Conservation (phyloP, 306 rosid genomes). For the Cucumis hystrix region DNA sequence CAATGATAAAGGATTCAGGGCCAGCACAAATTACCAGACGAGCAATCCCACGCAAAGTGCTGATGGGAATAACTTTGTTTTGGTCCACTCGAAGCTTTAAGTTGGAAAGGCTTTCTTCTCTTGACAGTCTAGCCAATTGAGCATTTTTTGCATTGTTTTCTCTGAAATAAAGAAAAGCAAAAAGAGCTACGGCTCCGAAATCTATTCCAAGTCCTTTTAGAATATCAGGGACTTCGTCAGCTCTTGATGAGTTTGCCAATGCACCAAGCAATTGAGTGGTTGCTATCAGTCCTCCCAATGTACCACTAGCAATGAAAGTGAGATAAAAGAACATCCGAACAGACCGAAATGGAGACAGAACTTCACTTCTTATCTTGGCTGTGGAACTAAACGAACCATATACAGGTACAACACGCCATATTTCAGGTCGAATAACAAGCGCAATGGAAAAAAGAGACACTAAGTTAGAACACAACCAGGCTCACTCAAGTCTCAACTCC, state of each 20-base stretch:
- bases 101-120: constrained; percentile 77
- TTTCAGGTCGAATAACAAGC: constrained; percentile 29
- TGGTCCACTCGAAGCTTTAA: constrained; percentile 71
- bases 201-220: constrained; percentile 65
- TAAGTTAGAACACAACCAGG: not conserved
- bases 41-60: constrained; percentile 67
- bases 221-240: constrained; percentile 40
- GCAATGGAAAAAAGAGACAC: constrained; percentile 18
- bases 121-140: constrained; percentile 60
- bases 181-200: constrained; percentile 62
- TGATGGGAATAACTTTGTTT: constrained; percentile 48
- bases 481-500: not conserved
- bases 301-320: constrained; percentile 58
- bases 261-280: constrained; percentile 57
- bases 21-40: constrained; percentile 88
- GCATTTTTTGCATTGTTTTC: constrained; percentile 75
- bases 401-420: constrained; percentile 33
- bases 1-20: constrained; percentile 46
- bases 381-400: constrained; percentile 56
- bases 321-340: constrained; percentile 81
- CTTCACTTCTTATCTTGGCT: constrained; percentile 74
- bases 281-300: constrained; percentile 67
- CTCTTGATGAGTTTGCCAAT: constrained; percentile 53
- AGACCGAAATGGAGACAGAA: constrained; percentile 69
- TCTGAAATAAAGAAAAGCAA: constrained; percentile 57